Percentiles rank a stretch among this genome's conserved stretches.
phyloP scores from a whole-genome alignment of 345 rosid genomes.

The Gossypium anomalum region DNA sequence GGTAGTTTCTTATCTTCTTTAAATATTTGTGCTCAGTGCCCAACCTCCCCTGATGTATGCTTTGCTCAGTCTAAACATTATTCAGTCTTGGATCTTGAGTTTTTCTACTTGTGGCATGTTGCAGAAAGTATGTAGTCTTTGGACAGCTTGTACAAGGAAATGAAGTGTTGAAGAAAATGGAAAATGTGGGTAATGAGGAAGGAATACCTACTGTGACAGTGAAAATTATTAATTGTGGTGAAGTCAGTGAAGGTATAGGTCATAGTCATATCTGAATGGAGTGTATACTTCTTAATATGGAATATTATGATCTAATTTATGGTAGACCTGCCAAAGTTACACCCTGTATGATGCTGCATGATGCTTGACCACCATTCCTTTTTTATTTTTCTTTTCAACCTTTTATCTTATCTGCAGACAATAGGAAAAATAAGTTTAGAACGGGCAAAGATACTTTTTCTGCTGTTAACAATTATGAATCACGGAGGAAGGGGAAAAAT shows the following conservation, averaged over 20 bases:
- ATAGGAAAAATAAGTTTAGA: slow-evolving; percentile 51
- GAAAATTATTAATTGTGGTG: slow-evolving; percentile 88
- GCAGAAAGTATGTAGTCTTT: slow-evolving; percentile 75
- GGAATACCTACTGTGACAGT: slow-evolving; percentile 82
- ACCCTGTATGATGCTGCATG: neutral
- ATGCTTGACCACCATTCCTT: neutral
- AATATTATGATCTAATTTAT: neutral
- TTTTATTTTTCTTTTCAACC: neutral
- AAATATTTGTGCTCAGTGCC: too few species aligned
- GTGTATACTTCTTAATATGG: neutral
- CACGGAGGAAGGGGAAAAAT: slow-evolving; percentile 50
- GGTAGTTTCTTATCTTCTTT: slow-evolving; percentile 35
- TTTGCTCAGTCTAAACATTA: neutral
- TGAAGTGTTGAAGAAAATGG: slow-evolving; percentile 75
- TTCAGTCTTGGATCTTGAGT: neutral
- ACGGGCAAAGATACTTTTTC: slow-evolving; percentile 36
- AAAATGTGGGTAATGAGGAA: slow-evolving; percentile 74
- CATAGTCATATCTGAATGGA: neutral
- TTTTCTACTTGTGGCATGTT: neutral
- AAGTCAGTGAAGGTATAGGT: slow-evolving; percentile 51
- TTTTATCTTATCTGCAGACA: slow-evolving; percentile 33
- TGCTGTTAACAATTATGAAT: slow-evolving; percentile 38
- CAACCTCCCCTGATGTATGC: neutral
- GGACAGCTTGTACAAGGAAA: slow-evolving; percentile 90
- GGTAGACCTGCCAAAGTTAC: neutral